Conservation (phyloP, 2,329 filamentous ascomycete species). For the Aureobasidium sp. region DNA sequence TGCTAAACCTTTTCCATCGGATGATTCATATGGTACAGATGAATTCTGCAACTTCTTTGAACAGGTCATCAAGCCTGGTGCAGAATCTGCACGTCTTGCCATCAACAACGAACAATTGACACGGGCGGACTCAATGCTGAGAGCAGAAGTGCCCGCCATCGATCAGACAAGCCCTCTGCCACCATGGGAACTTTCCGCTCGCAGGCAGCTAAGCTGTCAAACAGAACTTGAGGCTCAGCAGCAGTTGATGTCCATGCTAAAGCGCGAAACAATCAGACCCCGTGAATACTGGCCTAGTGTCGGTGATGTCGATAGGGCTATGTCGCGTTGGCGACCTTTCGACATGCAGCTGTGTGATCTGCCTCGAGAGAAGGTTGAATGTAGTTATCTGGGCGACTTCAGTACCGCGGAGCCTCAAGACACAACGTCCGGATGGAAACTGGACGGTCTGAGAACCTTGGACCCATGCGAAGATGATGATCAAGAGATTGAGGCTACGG, state of each 20-base stretch:
- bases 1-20: neutral
- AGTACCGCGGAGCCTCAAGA: conserved; percentile 32
- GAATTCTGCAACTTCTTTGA: conserved; percentile 1
- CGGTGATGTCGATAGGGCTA: conserved; percentile 30
- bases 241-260: conserved; percentile 29
- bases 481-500: conserved; percentile 26
- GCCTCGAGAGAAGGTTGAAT: conserved; percentile 34
- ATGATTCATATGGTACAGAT: neutral
- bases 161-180: conserved; percentile 34
- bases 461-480: conserved; percentile 29
- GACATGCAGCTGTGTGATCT: conserved; percentile 31
- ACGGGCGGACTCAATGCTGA: conserved; percentile 39
- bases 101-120: conserved; percentile 39
- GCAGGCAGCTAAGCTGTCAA: conserved; percentile 11
- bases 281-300: conserved; percentile 34
- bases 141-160: conserved; percentile 42
- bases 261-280: conserved; percentile 25
- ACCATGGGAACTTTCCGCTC: conserved; percentile 40
- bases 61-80: conserved; percentile 27
- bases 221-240: conserved; percentile 27
- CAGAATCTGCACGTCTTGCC: conserved; percentile 27
- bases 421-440: conserved; percentile 40
- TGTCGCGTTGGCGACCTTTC: conserved; percentile 42
- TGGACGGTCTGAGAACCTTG: conserved; percentile 39
- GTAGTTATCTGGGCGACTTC: conserved; percentile 31